Conservation (phyloP, 305 asterid genomes). For the Fraxinus ornus region DNA sequence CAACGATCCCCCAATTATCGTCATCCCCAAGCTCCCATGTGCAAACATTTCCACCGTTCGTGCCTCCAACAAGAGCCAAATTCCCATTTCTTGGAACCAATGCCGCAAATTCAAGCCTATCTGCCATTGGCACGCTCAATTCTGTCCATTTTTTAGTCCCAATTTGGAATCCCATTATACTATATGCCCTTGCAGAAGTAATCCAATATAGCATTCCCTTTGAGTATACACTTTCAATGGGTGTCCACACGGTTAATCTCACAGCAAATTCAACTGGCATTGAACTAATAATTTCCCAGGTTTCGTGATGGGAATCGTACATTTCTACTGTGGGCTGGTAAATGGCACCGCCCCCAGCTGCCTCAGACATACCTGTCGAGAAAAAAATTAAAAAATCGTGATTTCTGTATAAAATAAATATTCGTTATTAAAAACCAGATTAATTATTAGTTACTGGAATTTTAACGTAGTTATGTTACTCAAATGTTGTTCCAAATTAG, state of each 20-base stretch:
- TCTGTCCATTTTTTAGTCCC: constrained; percentile 54
- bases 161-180: constrained; percentile 60
- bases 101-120: constrained; percentile 78
- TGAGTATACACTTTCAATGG: constrained; percentile 55
- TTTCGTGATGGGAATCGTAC: constrained; percentile 45
- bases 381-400: background rate
- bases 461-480: background rate
- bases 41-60: constrained; percentile 39
- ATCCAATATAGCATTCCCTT: constrained; percentile 69
- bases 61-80: constrained; percentile 64
- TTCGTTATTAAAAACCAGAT: background rate
- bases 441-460: background rate
- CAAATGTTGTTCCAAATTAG: background rate
- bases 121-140: constrained; percentile 68
- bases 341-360: constrained; percentile 42
- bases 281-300: constrained; percentile 40
- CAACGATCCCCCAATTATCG: constrained; percentile 52
- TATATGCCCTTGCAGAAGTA: constrained; percentile 76
- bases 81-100: constrained; percentile 52
- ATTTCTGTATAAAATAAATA: background rate
- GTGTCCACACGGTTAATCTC: constrained; percentile 88
- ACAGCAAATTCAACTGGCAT: constrained; percentile 72
- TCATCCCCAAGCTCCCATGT: constrained; percentile 64
- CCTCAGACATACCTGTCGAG: constrained; percentile 51
- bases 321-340: constrained; percentile 64